Evolutionary conservation across 441 rosid genomes (phyloP), one percentile per base, ranked within the genome.

Genomic region (Viola pubescens): DNA sequence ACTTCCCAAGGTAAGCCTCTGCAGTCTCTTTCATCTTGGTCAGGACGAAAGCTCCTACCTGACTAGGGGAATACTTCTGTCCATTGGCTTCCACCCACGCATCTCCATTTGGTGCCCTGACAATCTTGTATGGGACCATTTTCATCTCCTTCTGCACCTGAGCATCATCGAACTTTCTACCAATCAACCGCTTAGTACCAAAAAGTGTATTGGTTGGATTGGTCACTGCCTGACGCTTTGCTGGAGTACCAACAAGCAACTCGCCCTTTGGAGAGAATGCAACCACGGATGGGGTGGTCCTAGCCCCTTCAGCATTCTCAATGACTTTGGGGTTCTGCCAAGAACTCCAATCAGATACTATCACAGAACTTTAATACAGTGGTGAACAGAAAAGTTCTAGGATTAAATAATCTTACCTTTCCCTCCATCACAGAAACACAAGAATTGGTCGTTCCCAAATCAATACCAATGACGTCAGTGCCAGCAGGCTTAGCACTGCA

Each of bases 391-490:
- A 26, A 11, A 26, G 6, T 7, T 3, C 42, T 7, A 5, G 37
- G 47, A 5, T 12, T 9, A 54, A 14, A 53, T 38, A 0, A n/a
- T 8, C 72, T 72, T 55, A 89, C 98, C 80, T 89, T 92, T 19
- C 98, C 98, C 58, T 92, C 98, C 98, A 89, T 92, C 59, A 89
- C 85, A 4, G 95, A 85, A 67, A 92, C 98, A 64, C 98, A 92
- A 0, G 98, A 92, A 65, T 92, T 92, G 19, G 98, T 92, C 0
- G 98, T 94, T 47, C 98, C 98, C 82, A 94, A 72, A 65, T 94
- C 97, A 57, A 94, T 86, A 70, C 98, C 98, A 14, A 94, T 84
- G 52, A 94, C 89, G 62, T 94, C 98, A 55, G 66, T 82, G 1
- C 92, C 98, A 13, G 81, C 85, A 34, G 97, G 86, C 66, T 86